These are phyloP conservation scores for Neonectria magnoliae DNA, from an alignment of 2,329 filamentous ascomycete species.

Conservation along the genomic window DNA sequence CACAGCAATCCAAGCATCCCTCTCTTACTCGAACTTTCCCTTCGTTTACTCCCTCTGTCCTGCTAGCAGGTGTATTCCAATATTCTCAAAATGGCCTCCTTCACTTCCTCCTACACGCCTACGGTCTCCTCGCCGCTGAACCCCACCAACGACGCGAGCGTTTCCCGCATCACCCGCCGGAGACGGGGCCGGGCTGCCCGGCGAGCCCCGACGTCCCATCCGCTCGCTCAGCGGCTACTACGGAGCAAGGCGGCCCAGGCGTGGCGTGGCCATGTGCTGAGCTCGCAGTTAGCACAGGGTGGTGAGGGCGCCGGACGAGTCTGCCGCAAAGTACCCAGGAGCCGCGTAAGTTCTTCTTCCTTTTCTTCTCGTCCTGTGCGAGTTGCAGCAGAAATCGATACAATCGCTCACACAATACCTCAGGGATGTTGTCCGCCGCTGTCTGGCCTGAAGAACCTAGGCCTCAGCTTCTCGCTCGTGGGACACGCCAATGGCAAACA, in stretches of 20 bases:
- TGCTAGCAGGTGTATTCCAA: background rate
- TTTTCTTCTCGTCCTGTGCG: background rate
- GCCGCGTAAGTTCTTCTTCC: slow-evolving; percentile 29
- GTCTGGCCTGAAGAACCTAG: slow-evolving; percentile 28
- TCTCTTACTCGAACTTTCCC: background rate
- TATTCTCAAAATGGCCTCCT: slow-evolving; percentile 30
- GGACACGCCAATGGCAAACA: slow-evolving; percentile 26
- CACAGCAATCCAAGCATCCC: background rate
- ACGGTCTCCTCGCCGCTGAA: slow-evolving; percentile 43
- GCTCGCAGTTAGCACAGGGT: slow-evolving; percentile 40
- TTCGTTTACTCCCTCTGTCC: background rate
- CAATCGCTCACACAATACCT: slow-evolving; percentile 9
- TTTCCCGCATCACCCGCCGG: slow-evolving; percentile 31
- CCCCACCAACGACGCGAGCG: slow-evolving; percentile 33
- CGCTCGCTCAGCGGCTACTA: slow-evolving; percentile 54
- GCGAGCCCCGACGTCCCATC: slow-evolving; percentile 41
- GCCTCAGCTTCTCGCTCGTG: slow-evolving; percentile 35
- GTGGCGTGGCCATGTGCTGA: slow-evolving; percentile 50
- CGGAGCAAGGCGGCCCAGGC: slow-evolving; percentile 55
- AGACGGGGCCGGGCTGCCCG: slow-evolving; percentile 28
- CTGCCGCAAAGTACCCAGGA: slow-evolving; percentile 19
- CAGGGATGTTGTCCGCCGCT: slow-evolving; percentile 36
- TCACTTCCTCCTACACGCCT: slow-evolving; percentile 35
- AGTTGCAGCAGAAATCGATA: no score
- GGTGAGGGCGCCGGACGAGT: slow-evolving; percentile 31